Percentiles rank a stretch among this genome's conserved stretches.
Conservation (phyloP, 371 early-diverging fungal genomes). For the Mortierella sp. region DNA sequence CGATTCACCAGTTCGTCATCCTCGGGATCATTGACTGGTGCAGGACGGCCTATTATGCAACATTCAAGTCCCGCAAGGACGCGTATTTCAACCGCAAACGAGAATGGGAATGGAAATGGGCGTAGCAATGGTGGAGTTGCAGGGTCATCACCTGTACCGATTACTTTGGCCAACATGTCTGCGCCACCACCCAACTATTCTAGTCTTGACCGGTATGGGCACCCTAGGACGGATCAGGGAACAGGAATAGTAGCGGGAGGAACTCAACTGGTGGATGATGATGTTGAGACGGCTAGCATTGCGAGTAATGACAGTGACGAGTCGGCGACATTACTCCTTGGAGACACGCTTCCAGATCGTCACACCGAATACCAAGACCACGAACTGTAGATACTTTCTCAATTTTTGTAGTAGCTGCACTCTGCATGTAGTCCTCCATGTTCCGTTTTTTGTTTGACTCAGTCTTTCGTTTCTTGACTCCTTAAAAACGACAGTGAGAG, state of each 20-base stretch:
- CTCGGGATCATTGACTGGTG: not conserved
- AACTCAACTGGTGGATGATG: not conserved
- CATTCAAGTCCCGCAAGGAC: not conserved
- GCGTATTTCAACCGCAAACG: not conserved
- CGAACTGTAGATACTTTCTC: not conserved
- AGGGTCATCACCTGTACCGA: not conserved
- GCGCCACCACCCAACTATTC: conserved; percentile 25
- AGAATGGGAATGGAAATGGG: not conserved
- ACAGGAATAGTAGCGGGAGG: not conserved
- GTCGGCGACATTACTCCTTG: not conserved
- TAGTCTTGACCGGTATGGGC: conserved; percentile 16
- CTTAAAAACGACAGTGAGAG: not conserved
- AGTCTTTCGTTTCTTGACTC: not conserved
- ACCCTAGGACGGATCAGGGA: not conserved
- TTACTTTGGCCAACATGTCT: conserved; percentile 17
- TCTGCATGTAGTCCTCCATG: not conserved
- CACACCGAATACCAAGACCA: not conserved
- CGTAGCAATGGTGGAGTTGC: not conserved
- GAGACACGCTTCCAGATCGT: not conserved
- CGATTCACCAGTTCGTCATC: not conserved
- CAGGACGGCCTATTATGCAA: not conserved
- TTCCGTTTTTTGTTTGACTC: not conserved
- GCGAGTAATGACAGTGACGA: not conserved
- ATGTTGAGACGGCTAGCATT: not conserved
- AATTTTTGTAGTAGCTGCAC: not conserved